These are phyloP conservation scores for Magnusiomyces paraingens DNA, from an alignment of 1,139 yeast genomes.

Conservation along the genomic window DNA sequence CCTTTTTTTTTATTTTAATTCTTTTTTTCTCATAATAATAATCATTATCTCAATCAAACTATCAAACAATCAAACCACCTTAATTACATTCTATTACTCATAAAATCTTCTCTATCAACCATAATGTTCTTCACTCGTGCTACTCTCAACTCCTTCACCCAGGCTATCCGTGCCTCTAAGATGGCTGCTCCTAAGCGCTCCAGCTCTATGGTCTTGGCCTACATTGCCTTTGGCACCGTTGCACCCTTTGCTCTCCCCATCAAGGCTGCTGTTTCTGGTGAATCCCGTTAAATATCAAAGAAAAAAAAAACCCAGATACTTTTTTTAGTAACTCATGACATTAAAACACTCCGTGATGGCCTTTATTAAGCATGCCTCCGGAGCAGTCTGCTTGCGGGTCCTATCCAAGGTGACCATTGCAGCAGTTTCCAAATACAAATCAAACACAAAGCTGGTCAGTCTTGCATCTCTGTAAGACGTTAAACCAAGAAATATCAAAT, in stretches of 20 bases:
- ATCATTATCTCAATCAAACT: not conserved
- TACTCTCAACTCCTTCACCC: slow-evolving; percentile 5
- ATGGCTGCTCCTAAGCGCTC: slow-evolving; percentile 5
- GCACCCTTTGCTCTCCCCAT: slow-evolving; percentile 16
- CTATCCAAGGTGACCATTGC: too few species aligned
- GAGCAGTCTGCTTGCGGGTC: too few species aligned
- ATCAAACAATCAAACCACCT: too few species aligned
- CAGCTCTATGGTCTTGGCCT: slow-evolving; percentile 11
- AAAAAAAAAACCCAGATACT: not conserved
- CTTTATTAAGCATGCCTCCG: too few species aligned
- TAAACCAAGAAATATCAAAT: too few species aligned
- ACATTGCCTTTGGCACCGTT: slow-evolving; percentile 13
- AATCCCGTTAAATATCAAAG: not conserved
- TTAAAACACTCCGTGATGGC: too few species aligned
- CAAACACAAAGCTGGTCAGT: too few species aligned
- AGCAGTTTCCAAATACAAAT: too few species aligned
- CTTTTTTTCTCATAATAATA: not conserved
- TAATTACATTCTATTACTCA: not conserved
- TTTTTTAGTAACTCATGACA: too few species aligned
- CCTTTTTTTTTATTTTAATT: not conserved
- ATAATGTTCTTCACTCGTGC: not conserved
- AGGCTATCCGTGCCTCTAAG: slow-evolving; percentile 5
- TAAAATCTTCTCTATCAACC: not conserved
- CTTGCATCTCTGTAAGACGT: too few species aligned
- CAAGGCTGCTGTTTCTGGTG: slow-evolving; percentile 9